phyloP scores from a whole-genome alignment of 306 rosid genomes.

The Begonia peltatifolia region DNA sequence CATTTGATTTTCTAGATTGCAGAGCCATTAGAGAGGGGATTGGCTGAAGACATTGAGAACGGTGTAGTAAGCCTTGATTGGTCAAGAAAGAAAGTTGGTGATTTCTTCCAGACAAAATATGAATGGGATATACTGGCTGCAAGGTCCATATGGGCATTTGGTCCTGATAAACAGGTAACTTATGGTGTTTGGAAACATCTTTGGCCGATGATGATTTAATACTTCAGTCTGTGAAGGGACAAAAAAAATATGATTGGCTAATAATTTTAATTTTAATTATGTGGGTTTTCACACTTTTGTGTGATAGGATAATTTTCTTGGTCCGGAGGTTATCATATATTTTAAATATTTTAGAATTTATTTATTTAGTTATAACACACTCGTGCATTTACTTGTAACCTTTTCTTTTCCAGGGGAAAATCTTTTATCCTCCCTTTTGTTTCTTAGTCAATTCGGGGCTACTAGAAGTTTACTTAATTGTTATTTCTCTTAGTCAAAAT shows the following conservation, averaged over 20 bases:
- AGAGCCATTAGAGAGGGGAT: slow-evolving; percentile 93
- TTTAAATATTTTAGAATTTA: too few species aligned
- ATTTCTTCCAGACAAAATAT: slow-evolving; percentile 84
- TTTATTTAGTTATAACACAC: too few species aligned
- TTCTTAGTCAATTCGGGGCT: too few species aligned
- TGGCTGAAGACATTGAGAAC: slow-evolving; percentile 95
- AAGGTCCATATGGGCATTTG: slow-evolving; percentile 96
- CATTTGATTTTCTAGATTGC: slow-evolving; percentile 48
- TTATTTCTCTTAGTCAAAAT: too few species aligned
- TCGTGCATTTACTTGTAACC: too few species aligned
- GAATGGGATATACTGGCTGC: slow-evolving; percentile 99
- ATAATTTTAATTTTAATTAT: too few species aligned
- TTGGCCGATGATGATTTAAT: background rate
- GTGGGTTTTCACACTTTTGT: too few species aligned
- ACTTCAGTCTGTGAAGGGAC: background rate
- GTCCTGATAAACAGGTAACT: slow-evolving; percentile 94
- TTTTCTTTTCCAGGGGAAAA: too few species aligned
- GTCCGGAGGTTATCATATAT: too few species aligned
- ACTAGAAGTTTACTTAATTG: too few species aligned
- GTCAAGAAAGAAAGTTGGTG: slow-evolving; percentile 80
- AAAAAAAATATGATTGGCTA: background rate
- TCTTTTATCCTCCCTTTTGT: too few species aligned
- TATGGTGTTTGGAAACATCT: background rate
- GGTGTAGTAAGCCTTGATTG: slow-evolving; percentile 92
- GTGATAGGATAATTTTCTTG: too few species aligned